Base-by-base conservation (phyloP, 2,329 filamentous ascomycete species). In the Aspergillus terreus region DNA sequence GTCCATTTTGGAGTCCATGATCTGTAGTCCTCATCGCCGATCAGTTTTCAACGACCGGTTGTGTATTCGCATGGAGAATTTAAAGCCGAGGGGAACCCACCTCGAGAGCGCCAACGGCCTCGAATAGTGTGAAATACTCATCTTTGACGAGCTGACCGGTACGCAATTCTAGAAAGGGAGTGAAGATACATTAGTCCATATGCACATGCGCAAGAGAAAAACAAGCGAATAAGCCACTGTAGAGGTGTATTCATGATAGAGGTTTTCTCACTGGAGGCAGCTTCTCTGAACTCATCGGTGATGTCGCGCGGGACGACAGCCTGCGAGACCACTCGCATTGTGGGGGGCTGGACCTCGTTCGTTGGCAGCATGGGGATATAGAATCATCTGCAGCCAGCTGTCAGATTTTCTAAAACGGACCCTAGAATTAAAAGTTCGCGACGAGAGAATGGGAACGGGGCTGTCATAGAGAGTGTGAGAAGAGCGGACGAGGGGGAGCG, bases 1-100 rank as follows among this genome's bases (percentile, higher is more conserved):
- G 71, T 99, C 94, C 94, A 99, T 99, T 73, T 97, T 99, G 1
- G 89, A 86, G 66, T 99, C 94, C 90, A 96, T 96, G 62, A 99
- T 96, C 94, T 99, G 63, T 47, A 23, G 41, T 6, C 4, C 36
- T 32, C 19, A 36, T 12, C 33, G 12, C 42, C 47, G 19, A 48
- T 66, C 50, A 65, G 63, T 48, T 46, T 33, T 46, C 15, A 21
- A 21, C 1, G n/a, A 9, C 9, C 7, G 4, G 9, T 44, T 14
- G 9, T 25, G 23, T 12, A 14, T 27, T 14, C 12, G 10, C 33
- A 7, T 32, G 12, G 35, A 27, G 4, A 35, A 32, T 23, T 33
- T 40, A 17, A n/a, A 19, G 25, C 10, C 46, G 30, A 21, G 33
- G 32, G 50, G 40, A 50, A 63, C 73, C 50, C 59, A 78, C 76